Percentiles rank a stretch among this genome's conserved stretches.
These are phyloP conservation scores for Calonectria pteridis DNA, from an alignment of 2,329 filamentous ascomycete genomes.

Conservation along the genomic window DNA sequence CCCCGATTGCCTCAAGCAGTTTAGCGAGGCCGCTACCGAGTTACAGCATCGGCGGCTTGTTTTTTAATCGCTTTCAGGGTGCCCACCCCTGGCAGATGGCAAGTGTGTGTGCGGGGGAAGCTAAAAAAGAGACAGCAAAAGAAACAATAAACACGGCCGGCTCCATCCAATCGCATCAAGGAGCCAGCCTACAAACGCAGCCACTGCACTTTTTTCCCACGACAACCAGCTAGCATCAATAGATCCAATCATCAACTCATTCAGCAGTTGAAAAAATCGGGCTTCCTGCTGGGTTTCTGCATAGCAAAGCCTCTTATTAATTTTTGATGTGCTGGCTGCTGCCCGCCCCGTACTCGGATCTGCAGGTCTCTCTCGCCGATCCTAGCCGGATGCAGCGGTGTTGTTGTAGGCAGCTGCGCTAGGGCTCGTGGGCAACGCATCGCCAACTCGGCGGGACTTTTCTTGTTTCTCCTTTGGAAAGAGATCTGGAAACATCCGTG, in stretches of 20 bases:
- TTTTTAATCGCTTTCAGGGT: background rate
- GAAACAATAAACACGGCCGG: background rate
- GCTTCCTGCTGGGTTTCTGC: background rate
- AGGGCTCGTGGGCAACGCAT: background rate
- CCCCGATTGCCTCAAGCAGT: background rate
- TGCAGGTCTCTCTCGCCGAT: background rate
- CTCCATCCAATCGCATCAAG: background rate
- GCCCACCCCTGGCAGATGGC: background rate
- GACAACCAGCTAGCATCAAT: background rate
- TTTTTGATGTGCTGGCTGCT: background rate
- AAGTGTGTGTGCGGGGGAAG: background rate
- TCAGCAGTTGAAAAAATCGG: background rate
- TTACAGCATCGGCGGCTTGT: background rate
- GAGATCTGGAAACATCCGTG: background rate
- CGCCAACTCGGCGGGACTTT: background rate
- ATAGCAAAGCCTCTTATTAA: background rate
- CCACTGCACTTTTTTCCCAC: background rate
- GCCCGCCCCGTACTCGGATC: background rate
- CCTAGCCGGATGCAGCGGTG: background rate
- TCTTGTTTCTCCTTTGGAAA: background rate
- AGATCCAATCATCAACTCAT: background rate
- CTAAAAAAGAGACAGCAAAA: background rate
- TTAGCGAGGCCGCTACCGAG: background rate
- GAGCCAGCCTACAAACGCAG: background rate
- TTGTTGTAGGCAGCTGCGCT: background rate